Base-by-base conservation (phyloP, 371 early-diverging fungal species). In the Rhizopus arrhizus region DNA sequence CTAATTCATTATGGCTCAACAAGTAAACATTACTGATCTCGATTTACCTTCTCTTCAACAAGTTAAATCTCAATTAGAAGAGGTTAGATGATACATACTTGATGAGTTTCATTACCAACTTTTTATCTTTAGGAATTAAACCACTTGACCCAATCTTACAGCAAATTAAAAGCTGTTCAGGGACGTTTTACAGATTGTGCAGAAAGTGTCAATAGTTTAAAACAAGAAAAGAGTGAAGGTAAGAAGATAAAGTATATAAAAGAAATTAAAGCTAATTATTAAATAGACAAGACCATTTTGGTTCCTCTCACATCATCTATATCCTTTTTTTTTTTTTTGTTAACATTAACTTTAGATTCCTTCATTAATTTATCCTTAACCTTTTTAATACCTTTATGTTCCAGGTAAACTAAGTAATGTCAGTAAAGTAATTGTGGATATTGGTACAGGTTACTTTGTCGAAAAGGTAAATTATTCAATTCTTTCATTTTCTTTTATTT, bases 361-460 rank as follows among this genome's bases (percentile, higher is more conserved):
- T 33, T 41, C 45, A 46, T 49, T 16, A 11, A n/a, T 58, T 48
- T 56, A 45, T 29, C 68, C 65, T 68, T 68, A 58, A 65, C 65
- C 46, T 29, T 28, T 33, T 73, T 45, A 40, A 62, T 78, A 91
- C 80, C 87, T 96, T 46, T 96, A 96, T 79, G 95, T 97, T 12
- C 93, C 94, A 54, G 98, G 94, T 50, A 86, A 90, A 70, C 74
- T 96, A 41, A 78, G 85, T 29, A 80, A 93, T 64, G 83, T 87
- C 11, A 86, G 89, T 53, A 93, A 87, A 55, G 95, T 96, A 3
- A 88, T 95, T 66, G 93, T 97, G 0, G 98, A 97, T 77, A 88
- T 96, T 49, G 98, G 97, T 48, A 95, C 98, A 8, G 98, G 98
- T 31, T 97, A 97, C 72, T 95, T 87, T 64, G 88, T 95, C 16